phyloP scores from a whole-genome alignment of 2,329 filamentous ascomycete species.

The Nigrospora osmanthi region DNA sequence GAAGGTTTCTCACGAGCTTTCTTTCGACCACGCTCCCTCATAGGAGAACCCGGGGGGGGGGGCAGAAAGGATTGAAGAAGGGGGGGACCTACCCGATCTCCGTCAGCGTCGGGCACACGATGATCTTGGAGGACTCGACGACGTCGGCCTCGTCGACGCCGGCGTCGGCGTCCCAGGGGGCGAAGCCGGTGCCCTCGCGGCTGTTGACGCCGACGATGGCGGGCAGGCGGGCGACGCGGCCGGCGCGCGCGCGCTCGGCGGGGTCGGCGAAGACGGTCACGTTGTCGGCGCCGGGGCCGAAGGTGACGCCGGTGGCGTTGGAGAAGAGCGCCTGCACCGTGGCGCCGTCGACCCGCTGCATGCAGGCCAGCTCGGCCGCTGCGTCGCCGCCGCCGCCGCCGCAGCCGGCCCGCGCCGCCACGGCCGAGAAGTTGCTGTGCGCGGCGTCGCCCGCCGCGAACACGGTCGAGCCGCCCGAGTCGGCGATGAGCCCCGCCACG shows the following conservation, averaged over 20 bases:
- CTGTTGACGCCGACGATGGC: constrained; percentile 16
- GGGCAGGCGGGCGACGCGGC: constrained; percentile 17
- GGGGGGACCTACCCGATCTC: background rate
- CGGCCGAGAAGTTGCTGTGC: constrained; percentile 28
- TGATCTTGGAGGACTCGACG: constrained; percentile 7
- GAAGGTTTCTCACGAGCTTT: too few species aligned
- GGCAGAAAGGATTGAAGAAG: too few species aligned
- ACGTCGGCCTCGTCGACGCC: constrained; percentile 12
- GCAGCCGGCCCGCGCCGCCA: constrained; percentile 27
- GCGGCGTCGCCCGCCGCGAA: constrained; percentile 13
- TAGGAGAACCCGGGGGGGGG: too few species aligned
- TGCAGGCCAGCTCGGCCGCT: constrained; percentile 25
- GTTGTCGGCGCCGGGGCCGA: constrained; percentile 21
- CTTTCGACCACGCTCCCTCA: constrained; percentile 8
- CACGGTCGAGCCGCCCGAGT: constrained; percentile 14
- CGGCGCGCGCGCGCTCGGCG: constrained; percentile 15
- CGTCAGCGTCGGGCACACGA: background rate
- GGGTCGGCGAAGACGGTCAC: constrained; percentile 24
- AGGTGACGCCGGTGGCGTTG: constrained; percentile 15
- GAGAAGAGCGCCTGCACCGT: constrained; percentile 24
- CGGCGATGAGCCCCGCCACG: constrained; percentile 13
- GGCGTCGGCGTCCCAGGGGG: constrained; percentile 10
- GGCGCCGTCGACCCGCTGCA: constrained; percentile 23
- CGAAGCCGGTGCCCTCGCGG: constrained; percentile 16
- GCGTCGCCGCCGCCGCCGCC: constrained; percentile 19